Evolutionary conservation across 2,329 filamentous ascomycete genomes (phyloP), one percentile per base, ranked within the genome.

Genomic region (Trichophyton rubrum): DNA sequence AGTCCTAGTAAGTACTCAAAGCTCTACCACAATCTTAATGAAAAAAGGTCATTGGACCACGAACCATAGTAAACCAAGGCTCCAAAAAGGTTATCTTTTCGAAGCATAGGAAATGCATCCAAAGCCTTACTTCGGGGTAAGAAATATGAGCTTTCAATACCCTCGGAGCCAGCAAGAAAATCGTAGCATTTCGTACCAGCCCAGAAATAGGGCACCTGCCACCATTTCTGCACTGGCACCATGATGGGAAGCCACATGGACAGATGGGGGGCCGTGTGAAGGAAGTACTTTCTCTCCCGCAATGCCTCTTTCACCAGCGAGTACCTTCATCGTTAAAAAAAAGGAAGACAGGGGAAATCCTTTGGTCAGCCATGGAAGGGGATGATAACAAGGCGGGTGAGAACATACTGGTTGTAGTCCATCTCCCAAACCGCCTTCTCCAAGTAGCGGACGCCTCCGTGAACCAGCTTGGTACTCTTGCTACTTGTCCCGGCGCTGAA

Each of bases 21-120:
- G 9, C 13, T 27, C 33, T 11, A 38, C 9, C 8, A 38, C 8
- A 13, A 13, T 38, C 11, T 2, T 38, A 4, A 11, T 3, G 13
- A 56, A 17, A 17, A 24, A 22, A 49, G 38, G 15, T 11, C 11
- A 22, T 30, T 3, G 47, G 13, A 27, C 1, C 49, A 62, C 73
- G 58, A 73, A 82, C 81, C 86, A 71, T 95, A 95, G 78, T 95
- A 95, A 24, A 95, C 89, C 68, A 95, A 77, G 61, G 89, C 89
- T 63, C 90, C 90, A 51, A 90, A 82, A 13, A 95, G 78, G 65
- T 87, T 84, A 47, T 88, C 85, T 70, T 84, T 86, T 76, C 89
- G 91, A 65, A 95, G 75, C 89, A 95, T 93, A 6, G 90, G 90
- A 70, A 95, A 95, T 1, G 87, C 87, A 71, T 92, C 89, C 64